Evolutionary conservation across 2,329 filamentous ascomycete genomes (phyloP).

Genomic region (Volutella citrinella): DNA sequence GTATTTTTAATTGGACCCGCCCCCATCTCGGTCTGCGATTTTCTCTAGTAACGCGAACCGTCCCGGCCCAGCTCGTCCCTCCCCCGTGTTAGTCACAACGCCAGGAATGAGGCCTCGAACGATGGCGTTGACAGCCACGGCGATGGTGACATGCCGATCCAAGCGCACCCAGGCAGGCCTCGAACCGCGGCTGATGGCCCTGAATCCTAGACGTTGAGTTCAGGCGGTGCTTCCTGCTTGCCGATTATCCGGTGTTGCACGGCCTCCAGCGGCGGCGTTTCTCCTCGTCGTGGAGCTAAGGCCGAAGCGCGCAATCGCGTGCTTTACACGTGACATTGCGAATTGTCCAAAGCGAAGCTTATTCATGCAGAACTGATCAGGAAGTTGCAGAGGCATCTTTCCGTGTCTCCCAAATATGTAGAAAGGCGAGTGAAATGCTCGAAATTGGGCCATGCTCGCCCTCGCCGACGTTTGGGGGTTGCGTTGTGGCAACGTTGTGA

Average conservation of each 20-base stretch:
- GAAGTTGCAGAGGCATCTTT: too few relatives aligned
- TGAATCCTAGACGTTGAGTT: constrained; percentile 5
- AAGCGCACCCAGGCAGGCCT: background rate
- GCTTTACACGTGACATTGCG: constrained; percentile 7
- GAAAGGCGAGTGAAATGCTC: too few relatives aligned
- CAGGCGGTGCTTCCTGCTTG: constrained; percentile 6
- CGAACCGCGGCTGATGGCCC: constrained; percentile 4
- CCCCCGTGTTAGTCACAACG: background rate
- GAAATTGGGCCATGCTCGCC: too few relatives aligned
- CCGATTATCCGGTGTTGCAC: constrained; percentile 7
- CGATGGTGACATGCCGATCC: constrained; percentile 19
- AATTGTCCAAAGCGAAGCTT: too few relatives aligned
- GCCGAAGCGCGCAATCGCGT: constrained; percentile 4
- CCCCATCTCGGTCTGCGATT: too few relatives aligned
- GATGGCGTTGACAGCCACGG: constrained; percentile 21
- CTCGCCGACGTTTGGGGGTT: too few relatives aligned
- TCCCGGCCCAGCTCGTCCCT: background rate
- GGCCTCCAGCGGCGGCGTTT: constrained; percentile 2
- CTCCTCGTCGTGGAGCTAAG: background rate
- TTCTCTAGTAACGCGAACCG: constrained; percentile 1
- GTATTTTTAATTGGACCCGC: too few relatives aligned
- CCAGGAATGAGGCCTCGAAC: constrained; percentile 6
- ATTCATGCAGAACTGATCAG: too few relatives aligned
- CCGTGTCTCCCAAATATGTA: too few relatives aligned
- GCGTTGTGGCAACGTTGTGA: too few relatives aligned